Conservation (phyloP, 2,329 filamentous ascomycete genomes). For the Trichoderma guizhouense region DNA sequence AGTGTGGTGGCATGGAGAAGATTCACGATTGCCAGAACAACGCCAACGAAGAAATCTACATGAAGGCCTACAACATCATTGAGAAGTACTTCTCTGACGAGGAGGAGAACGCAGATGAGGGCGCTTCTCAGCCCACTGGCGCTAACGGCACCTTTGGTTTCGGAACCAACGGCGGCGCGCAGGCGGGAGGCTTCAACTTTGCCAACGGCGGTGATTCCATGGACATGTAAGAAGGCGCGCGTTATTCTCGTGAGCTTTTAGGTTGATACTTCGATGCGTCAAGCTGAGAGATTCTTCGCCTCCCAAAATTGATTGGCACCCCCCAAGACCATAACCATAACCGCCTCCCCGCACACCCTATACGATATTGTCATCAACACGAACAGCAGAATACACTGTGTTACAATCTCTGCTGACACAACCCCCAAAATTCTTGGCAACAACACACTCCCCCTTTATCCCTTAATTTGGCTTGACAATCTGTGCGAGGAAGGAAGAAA, state of each 20-base stretch:
- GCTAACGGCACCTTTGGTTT: conserved; percentile 76
- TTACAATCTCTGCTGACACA: conserved; percentile 5
- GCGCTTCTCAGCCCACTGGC: conserved; percentile 66
- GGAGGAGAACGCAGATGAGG: conserved; percentile 85
- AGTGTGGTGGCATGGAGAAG: conserved; percentile 99
- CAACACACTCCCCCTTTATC: conserved; percentile 29
- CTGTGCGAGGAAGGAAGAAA: conserved; percentile 27
- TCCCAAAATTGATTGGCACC: conserved; percentile 9
- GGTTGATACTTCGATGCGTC: not conserved
- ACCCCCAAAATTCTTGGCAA: conserved; percentile 30
- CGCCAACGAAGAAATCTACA: conserved; percentile 99
- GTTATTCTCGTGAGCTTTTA: not conserved
- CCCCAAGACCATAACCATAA: conserved; percentile 10
- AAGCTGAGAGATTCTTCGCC: not conserved
- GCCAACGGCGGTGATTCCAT: conserved; percentile 66
- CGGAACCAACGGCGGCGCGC: conserved; percentile 58
- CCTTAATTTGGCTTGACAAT: conserved; percentile 37
- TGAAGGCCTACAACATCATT: conserved; percentile 99
- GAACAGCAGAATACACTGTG: conserved; percentile 2
- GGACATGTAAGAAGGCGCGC: conserved; percentile 53
- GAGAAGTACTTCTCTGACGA: conserved; percentile 99
- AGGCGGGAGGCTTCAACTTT: conserved; percentile 90
- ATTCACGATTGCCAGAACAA: conserved; percentile 99
- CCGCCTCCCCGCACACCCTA: not conserved
- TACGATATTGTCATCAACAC: conserved; percentile 14